Percentiles rank a stretch among this genome's conserved stretches.
phyloP scores from a whole-genome alignment of 371 early-diverging fungal genomes.

The Mortierella sp. region DNA sequence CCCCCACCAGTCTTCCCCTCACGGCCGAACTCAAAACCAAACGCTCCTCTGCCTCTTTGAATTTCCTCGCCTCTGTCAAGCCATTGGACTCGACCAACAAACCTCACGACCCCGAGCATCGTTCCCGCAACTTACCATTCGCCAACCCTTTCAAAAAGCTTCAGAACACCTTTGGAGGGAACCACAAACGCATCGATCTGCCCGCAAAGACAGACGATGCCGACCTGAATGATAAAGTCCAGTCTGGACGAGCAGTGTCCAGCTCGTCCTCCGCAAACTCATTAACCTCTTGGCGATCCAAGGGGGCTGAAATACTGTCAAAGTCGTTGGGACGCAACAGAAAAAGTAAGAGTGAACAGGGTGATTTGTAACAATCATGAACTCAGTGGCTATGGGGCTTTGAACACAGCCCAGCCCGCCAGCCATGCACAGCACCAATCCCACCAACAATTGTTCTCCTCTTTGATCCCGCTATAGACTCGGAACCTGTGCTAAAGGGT shows the following conservation, averaged over 20 bases:
- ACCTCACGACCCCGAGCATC: constrained; percentile 10
- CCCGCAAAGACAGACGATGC: constrained; percentile 1
- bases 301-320: constrained; percentile 47
- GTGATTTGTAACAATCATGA: background rate
- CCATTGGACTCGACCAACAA: background rate
- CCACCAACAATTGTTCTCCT: too few species aligned
- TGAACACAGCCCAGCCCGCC: background rate
- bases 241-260: constrained; percentile 18
- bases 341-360: constrained; percentile 32
- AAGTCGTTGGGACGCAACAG: constrained; percentile 39
- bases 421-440: background rate
- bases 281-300: constrained; percentile 39
- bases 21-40: constrained; percentile 9
- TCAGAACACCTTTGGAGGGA: constrained; percentile 25
- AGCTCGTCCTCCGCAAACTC: constrained; percentile 40
- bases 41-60: constrained; percentile 25
- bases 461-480: constrained; percentile 21
- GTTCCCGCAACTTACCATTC: constrained; percentile 18
- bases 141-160: constrained; percentile 44
- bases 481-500: constrained; percentile 35
- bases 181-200: constrained; percentile 11
- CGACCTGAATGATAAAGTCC: background rate
- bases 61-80: constrained; percentile 17
- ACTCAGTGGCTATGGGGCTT: background rate
- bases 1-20: constrained; percentile 4